Conservation (phyloP, 2,329 filamentous ascomycete species). For the Xylariales sp. region DNA sequence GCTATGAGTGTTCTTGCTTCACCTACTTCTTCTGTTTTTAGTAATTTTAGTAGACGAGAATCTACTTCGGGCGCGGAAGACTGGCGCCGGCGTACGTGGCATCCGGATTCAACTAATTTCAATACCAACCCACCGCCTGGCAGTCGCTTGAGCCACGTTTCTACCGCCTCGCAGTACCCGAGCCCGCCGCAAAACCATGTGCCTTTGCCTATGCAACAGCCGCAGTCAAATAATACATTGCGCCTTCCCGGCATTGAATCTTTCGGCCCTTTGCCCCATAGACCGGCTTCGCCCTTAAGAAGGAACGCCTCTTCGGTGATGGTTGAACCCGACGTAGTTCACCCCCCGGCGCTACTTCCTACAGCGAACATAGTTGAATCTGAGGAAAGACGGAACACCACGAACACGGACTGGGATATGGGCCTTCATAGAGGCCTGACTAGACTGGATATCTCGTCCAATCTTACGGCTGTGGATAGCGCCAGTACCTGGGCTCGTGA, state of each 20-base stretch:
- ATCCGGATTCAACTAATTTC: slow-evolving; percentile 78
- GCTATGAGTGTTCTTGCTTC: slow-evolving; percentile 71
- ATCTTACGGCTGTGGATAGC: slow-evolving; percentile 62
- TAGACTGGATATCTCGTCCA: slow-evolving; percentile 70
- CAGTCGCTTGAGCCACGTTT: slow-evolving; percentile 80
- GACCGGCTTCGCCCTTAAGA: slow-evolving; percentile 70
- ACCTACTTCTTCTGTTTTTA: slow-evolving; percentile 73
- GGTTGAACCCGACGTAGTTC: slow-evolving; percentile 66
- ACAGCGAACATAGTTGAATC: slow-evolving; percentile 49
- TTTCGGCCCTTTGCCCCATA: slow-evolving; percentile 80
- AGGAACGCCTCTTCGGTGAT: slow-evolving; percentile 81
- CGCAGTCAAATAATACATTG: slow-evolving; percentile 67
- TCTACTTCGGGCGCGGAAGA: slow-evolving; percentile 75
- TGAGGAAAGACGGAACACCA: slow-evolving; percentile 63
- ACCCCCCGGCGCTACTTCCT: slow-evolving; percentile 52
- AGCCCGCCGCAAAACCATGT: slow-evolving; percentile 63
- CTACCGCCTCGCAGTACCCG: slow-evolving; percentile 72
- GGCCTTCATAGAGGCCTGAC: slow-evolving; percentile 74
- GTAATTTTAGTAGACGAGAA: slow-evolving; percentile 74
- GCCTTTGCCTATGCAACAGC: slow-evolving; percentile 57
- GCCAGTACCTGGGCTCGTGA: slow-evolving; percentile 69
- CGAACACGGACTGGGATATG: slow-evolving; percentile 72
- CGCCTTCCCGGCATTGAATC: slow-evolving; percentile 91
- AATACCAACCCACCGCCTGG: slow-evolving; percentile 67
- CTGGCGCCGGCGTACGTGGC: slow-evolving; percentile 89